phyloP scores from a whole-genome alignment of 225 moss, liverwort and hornwort genomes.

The Climacium dendroides region DNA sequence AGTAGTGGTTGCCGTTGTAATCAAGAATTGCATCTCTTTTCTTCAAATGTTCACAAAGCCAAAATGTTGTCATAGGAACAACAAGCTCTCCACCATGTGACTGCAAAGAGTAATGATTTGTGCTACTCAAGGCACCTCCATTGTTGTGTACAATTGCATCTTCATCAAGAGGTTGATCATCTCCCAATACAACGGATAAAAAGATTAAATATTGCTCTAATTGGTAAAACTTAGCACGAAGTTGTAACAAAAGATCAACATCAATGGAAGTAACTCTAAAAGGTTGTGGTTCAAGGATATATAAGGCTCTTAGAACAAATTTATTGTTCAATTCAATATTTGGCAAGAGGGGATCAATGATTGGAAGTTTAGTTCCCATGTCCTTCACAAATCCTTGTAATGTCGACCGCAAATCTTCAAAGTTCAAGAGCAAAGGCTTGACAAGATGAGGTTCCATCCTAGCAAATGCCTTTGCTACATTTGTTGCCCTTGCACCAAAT shows the following conservation, averaged over 20 bases:
- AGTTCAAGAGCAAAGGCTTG: background rate
- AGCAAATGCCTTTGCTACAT: background rate
- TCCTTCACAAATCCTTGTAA: background rate
- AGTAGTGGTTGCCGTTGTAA: too few relatives aligned
- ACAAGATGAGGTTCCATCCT: background rate
- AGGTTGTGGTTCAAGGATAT: background rate
- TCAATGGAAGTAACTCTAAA: accelerated
- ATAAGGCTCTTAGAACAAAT: background rate
- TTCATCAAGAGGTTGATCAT: background rate
- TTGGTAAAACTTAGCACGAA: background rate
- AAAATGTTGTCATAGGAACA: background rate
- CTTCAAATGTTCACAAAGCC: background rate
- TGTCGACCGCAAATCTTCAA: background rate
- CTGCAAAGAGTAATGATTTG: background rate
- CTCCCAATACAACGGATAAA: background rate
- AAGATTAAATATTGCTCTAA: background rate
- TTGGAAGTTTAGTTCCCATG: background rate
- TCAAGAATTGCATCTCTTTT: background rate
- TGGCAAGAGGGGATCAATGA: background rate
- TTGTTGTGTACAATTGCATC: too few relatives aligned
- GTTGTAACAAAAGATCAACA: too few relatives aligned
- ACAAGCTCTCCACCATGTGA: background rate
- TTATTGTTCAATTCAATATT: background rate
- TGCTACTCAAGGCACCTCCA: background rate
- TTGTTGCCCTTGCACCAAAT: background rate